These are phyloP conservation scores for Tetrastigma voinierianum DNA, from an alignment of 164 flowering plant species.

Conservation along the genomic window DNA sequence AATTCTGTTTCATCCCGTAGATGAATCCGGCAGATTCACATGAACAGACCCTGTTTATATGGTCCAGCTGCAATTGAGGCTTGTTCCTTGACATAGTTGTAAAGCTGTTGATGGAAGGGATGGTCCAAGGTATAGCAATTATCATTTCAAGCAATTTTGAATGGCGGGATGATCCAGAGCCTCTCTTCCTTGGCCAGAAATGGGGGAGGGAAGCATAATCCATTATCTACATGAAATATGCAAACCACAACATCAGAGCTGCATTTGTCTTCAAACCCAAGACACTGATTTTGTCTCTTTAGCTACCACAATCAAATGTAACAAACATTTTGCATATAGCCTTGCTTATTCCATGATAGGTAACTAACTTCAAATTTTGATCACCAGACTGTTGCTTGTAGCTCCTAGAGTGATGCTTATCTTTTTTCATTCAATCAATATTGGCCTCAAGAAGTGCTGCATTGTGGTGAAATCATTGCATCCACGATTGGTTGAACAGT, in stretches of 20 bases:
- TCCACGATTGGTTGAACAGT: no score
- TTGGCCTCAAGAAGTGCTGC: no score
- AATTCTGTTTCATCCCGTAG: constrained; percentile 47
- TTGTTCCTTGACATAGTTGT: constrained; percentile 67
- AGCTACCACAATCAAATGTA: no score
- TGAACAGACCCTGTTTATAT: constrained; percentile 69
- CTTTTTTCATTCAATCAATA: no score
- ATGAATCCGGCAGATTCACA: constrained; percentile 60
- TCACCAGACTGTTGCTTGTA: no score
- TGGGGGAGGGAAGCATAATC: constrained; percentile 79
- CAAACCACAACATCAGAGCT: constrained; percentile 4
- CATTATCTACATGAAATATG: constrained; percentile 54
- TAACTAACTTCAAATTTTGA: no score
- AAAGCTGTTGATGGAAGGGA: constrained; percentile 74
- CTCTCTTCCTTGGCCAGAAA: constrained; percentile 69
- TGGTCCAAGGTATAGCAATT: constrained; percentile 75
- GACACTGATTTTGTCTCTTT: neutral
- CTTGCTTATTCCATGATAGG: no score
- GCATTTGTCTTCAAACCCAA: neutral
- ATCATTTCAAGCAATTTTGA: constrained; percentile 23
- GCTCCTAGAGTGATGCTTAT: no score
- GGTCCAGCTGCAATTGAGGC: constrained; percentile 25
- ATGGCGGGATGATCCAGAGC: constrained; percentile 70
- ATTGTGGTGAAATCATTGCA: no score
- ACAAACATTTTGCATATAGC: no score